A percentile compares a stretch with the other conserved stretches of the same genome.
Conservation (phyloP, 352 stramenopile genomes). For the Phytophthora podocarpi region DNA sequence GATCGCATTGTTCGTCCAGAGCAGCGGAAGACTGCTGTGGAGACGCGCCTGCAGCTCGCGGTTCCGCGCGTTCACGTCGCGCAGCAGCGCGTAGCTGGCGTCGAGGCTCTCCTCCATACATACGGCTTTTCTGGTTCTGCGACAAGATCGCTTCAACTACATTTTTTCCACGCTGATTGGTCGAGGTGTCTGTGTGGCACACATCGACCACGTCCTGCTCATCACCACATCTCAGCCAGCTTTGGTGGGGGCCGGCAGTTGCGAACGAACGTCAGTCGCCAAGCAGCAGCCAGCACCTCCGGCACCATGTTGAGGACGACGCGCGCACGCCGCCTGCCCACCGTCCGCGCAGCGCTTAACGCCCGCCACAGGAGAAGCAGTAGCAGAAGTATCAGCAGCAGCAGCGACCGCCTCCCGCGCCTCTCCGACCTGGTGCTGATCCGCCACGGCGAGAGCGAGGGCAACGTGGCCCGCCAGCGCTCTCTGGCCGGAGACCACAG, state of each 20-base stretch:
- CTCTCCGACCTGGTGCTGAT: constrained; percentile 88
- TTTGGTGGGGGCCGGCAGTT: constrained; percentile 24
- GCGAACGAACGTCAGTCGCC: constrained; percentile 28
- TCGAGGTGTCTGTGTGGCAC: constrained; percentile 21
- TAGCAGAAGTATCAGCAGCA: constrained; percentile 13
- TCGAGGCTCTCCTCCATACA: constrained; percentile 53
- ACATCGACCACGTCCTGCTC: constrained; percentile 12
- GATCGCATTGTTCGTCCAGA: constrained; percentile 57
- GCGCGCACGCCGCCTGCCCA: constrained; percentile 9
- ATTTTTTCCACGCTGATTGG: constrained; percentile 15
- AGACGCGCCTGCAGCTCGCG: constrained; percentile 55
- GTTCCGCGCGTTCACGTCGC: constrained; percentile 52
- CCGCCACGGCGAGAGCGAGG: constrained; percentile 89
- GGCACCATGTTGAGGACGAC: constrained; percentile 28
- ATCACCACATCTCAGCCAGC: constrained; percentile 18
- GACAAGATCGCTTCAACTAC: constrained; percentile 21
- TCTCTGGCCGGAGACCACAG: constrained; percentile 87
- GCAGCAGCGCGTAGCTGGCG: constrained; percentile 58
- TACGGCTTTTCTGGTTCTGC: too few species aligned
- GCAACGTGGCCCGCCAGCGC: constrained; percentile 84
- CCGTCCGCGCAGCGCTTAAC: neutral
- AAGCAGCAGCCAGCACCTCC: constrained; percentile 11
- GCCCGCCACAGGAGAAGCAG: constrained; percentile 16
- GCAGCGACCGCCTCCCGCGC: constrained; percentile 45
- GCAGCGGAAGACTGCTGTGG: constrained; percentile 49